Base-by-base conservation (phyloP, 2,329 filamentous ascomycete species). In the Paradendryphiella salina region DNA sequence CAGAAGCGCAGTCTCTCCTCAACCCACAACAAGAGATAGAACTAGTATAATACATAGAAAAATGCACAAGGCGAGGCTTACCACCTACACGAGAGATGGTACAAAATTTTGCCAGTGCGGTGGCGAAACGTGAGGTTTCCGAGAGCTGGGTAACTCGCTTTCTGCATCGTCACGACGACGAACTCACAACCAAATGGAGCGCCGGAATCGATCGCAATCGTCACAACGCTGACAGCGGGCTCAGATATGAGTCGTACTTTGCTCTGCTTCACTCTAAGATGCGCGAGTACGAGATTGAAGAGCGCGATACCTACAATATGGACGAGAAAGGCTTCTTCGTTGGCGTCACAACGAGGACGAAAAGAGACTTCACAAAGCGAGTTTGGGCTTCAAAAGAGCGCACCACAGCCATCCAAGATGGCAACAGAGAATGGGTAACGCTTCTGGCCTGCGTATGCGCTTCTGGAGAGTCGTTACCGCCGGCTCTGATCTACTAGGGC, bases 361-460 rank as follows among this genome's bases (percentile, higher is more conserved):
- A 59, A 21, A 29, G 51, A 15, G 11, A 57, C 54, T 37, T 31
- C 28, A 20, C 31, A 18, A 39, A 34, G 33, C 3, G 8, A 21
- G 2, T 31, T 29, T 53, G 10, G 10, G 33, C 37, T 9, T 10
- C 39, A 13, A 29, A 36, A 18, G n/a, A 43, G 34, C 6, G 37
- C 23, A 42, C 21, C 14, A 0, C 18, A 39, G 6, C 47, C 9
- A 14, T 56, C 4, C 42, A 47, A 34, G 46, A 56, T 44, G 46
- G 46, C 3, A 39, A 47, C 14, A 23, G 46, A n/a, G n/a, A n/a
- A n/a, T n/a, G n/a, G n/a, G n/a, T n/a, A n/a, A n/a, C n/a, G n/a
- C n/a, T n/a, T n/a, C 6, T 60, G 32, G 43, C 57, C 9, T 52
- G 29, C 40, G 42, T 59, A 36, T 56, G 49, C 31, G 59, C 51